A percentile compares a stretch with the other conserved stretches of the same genome.
Conservation (phyloP, 441 rosid species). For the Hypseocharis bilobata region DNA sequence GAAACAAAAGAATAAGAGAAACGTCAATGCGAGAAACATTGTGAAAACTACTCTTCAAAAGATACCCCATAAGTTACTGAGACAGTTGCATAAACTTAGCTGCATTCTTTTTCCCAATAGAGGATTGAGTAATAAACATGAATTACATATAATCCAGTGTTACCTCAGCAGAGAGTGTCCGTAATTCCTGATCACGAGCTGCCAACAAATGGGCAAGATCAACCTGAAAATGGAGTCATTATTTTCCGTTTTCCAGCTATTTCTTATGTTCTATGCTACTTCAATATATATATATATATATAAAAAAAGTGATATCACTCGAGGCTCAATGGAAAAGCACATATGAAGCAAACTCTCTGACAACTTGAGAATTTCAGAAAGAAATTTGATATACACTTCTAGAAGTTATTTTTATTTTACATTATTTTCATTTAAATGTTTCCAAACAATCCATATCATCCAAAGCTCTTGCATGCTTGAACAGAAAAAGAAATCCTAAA, state of each 20-base stretch:
- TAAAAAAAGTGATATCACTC: not conserved
- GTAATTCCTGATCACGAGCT: slow-evolving; percentile 86
- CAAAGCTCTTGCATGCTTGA: not conserved
- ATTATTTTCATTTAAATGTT: not conserved
- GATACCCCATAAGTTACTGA: not conserved
- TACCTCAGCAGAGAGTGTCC: slow-evolving; percentile 95
- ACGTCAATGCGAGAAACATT: not conserved
- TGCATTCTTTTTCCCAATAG: not conserved
- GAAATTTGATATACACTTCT: not conserved
- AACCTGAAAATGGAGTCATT: slow-evolving; percentile 42
- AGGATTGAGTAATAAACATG: not conserved
- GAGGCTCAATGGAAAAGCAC: not conserved
- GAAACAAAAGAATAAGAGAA: not conserved
- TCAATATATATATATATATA: not conserved
- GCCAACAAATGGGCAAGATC: slow-evolving; percentile 93
- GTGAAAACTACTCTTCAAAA: not conserved
- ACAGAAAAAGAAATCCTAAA: not conserved
- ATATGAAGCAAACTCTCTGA: not conserved
- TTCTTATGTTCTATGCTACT: not conserved
- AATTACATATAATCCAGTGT: slow-evolving; percentile 8
- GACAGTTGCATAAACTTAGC: too few relatives aligned
- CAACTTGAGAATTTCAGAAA: not conserved
- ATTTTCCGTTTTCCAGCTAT: not conserved
- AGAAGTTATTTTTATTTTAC: not conserved
- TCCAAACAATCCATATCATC: not conserved